Conservation (phyloP, 441 rosid genomes). For the Hypseocharis bilobata region DNA sequence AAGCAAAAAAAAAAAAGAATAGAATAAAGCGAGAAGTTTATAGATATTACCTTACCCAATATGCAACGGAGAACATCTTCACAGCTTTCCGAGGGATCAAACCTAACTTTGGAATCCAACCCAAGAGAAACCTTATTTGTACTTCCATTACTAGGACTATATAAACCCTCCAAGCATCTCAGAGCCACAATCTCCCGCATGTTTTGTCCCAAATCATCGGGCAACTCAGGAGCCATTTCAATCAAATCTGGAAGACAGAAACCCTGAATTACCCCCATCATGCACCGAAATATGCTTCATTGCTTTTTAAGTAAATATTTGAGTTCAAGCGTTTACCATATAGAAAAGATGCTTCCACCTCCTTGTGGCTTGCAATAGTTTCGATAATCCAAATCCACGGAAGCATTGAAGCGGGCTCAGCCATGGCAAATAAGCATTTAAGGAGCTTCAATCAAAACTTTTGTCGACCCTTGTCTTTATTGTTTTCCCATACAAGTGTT, state of each 20-base stretch:
- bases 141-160: slow-evolving; percentile 17
- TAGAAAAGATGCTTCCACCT: neutral
- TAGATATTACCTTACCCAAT: slow-evolving; percentile 30
- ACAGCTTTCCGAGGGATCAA: slow-evolving; percentile 35
- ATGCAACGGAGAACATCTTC: slow-evolving; percentile 36
- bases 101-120: slow-evolving; percentile 15
- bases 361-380: neutral
- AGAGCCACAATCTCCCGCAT: slow-evolving; percentile 44
- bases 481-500: neutral
- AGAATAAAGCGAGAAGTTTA: neutral
- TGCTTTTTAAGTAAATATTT: neutral
- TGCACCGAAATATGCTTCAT: neutral
- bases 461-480: neutral
- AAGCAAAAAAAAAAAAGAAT: neutral
- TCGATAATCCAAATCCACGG: neutral
- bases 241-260: slow-evolving; percentile 33
- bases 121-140: slow-evolving; percentile 13
- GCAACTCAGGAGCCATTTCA: slow-evolving; percentile 31
- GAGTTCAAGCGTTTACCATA: neutral
- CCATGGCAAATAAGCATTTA: neutral
- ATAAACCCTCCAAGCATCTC: slow-evolving; percentile 48
- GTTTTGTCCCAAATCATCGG: slow-evolving; percentile 23
- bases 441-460: neutral
- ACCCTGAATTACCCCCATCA: slow-evolving; percentile 1
- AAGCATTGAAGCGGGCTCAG: neutral